These are phyloP conservation scores for Corynascus novoguineensis DNA, from an alignment of 495 filamentous ascomycete genomes.

Conservation along the genomic window DNA sequence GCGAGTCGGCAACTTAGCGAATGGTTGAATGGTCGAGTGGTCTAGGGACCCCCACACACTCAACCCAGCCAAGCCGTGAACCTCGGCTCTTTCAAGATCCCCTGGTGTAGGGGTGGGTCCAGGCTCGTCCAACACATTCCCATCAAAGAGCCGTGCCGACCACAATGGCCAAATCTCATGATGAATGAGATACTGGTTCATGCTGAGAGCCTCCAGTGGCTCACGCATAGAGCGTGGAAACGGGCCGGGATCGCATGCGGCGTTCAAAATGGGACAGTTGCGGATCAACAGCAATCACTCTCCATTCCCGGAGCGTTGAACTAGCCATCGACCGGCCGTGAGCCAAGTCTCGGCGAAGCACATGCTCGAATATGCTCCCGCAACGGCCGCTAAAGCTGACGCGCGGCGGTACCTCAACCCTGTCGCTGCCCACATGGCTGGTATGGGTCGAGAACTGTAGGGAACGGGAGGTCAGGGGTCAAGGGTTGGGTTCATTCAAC, in stretches of 20 bases:
- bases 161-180: constrained; percentile 17
- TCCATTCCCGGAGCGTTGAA: too few species aligned
- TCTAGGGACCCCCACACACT: neutral
- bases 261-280: too few species aligned
- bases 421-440: neutral
- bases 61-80: neutral
- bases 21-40: neutral
- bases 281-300: too few species aligned
- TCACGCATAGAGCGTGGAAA: too few species aligned
- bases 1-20: neutral
- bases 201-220: too few species aligned
- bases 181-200: neutral
- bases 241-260: too few species aligned
- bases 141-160: neutral
- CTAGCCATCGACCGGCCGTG: neutral
- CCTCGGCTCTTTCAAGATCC: neutral
- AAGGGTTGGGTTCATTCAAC: neutral
- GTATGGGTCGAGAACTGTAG: neutral
- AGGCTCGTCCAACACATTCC: neutral
- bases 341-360: neutral
- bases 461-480: neutral
- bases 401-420: neutral
- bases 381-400: neutral
- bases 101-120: neutral
- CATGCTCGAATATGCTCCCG: neutral